Base-by-base conservation (phyloP, 176 grass and related monocot species). In the Hordeum vulgare region DNA sequence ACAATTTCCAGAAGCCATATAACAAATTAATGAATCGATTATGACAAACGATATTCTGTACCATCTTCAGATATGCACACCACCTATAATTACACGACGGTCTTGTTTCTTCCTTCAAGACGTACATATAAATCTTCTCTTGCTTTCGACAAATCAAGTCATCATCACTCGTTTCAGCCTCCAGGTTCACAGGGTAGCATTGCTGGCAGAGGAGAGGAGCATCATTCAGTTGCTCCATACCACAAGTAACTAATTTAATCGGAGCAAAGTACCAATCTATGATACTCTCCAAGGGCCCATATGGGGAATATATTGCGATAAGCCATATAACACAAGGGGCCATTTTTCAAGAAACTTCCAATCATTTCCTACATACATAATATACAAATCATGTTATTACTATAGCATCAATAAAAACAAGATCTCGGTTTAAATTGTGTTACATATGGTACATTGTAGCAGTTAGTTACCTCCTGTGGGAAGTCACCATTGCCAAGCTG, bases 251-350 rank as follows among this genome's bases (percentile, higher is more conserved):
- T 18, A 73, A 5, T 73, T 73, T 73, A 73, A 41, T 33, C 35
- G 13, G 44, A 25, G 21, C 26, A 34, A 51, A 77, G 80, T 76
- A 86, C 80, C 39, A 77, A 68, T 87, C 84, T 89, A 36, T 86
- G 84, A 79, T 97, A 97, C 81, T 97, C 81, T 75, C 77, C 91
- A 64, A 97, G 87, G 62, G 94, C 94, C 94, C 91, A 91, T 81
- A 97, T 97, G 45, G 94, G 94, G 37, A 97, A 97, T 84, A 91
- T 89, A 8, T 97, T 97, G 28, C 94, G 91, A 42, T 94, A 97
- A n/a, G 47, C 78, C 86, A 80, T 77, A 15, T 91, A 97, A 45
- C 83, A 94, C 12, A 97, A 54, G 8, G 90, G 80, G 0, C 89
- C 86, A 86, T 73, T 89, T 57, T 92, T 92, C 34, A 88, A 34